Evolutionary conservation across 192 early-diverging fungal species (phyloP), one percentile per base, ranked within the genome.

Genomic region (Backusella liffmaniae): DNA sequence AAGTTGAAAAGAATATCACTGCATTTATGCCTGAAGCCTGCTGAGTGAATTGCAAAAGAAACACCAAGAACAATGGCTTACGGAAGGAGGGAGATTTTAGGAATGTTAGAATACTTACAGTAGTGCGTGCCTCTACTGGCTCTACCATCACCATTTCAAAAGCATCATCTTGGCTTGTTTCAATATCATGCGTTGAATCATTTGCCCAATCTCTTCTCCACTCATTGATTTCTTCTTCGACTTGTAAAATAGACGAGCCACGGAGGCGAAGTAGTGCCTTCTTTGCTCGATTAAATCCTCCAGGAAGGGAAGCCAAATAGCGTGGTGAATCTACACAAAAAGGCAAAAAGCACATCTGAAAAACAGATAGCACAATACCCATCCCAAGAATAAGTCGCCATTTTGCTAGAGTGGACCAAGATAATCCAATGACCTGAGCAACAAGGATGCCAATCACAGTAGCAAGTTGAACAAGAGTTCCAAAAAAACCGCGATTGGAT

Each of bases 11-110:
- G 79, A 91, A 96, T 70, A 95, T 92, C 6, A 96, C 94, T 7
- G 92, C 93, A 80, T 96, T 97, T 77, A 95, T 95, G 34, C 96
- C 96, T 44, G 92, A 93, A 74, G 95, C 91, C 81, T 97, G 96
- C 80, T 97, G 96, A 1, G 91, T 80, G 3, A 94, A 66, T 79
- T 95, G 94, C 6, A 96, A 68, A 8, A 93, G 84, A 4, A 95
- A 56, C 4, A 89, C 88, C 56, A 91, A 80, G 26, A 88, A 77
- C 5, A 94, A 86, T 0, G 93, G 90, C 15, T 87, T 87, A 23
- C 90, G 88, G 66, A 90, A 93, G 10, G 87, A 80, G 0, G 80
- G 69, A 13, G 75, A 80, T 6, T 72, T 76, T 16, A 90, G 39
- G 74, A 90, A 88, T 67, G 80, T 74, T 23, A 23, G 32, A 10